Conservation (phyloP, 1,284 basidiomycete genomes). For the Ceratobasidium sp. region DNA sequence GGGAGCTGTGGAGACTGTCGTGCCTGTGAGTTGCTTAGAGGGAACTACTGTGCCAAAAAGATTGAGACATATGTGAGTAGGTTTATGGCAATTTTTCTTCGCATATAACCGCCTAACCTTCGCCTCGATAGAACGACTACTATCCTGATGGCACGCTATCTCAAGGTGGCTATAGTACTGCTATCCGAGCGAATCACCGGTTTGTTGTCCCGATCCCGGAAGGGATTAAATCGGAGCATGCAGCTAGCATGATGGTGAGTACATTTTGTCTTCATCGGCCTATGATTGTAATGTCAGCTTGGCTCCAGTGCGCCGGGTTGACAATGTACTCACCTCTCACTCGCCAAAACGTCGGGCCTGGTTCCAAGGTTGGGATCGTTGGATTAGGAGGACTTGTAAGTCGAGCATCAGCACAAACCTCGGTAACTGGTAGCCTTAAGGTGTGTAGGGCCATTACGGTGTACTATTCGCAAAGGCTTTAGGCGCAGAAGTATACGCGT, state of each 20-base stretch:
- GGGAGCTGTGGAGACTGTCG: slow-evolving; percentile 61
- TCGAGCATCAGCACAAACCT: slow-evolving; percentile 23
- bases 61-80: no score
- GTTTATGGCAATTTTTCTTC: slow-evolving; percentile 36
- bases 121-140: slow-evolving; percentile 54
- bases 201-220: slow-evolving; percentile 76
- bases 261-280: neutral
- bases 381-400: slow-evolving; percentile 67
- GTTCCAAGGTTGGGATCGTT: slow-evolving; percentile 70
- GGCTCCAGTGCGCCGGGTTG: slow-evolving; percentile 62
- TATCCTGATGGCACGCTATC: slow-evolving; percentile 63
- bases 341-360: slow-evolving; percentile 65
- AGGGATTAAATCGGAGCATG: slow-evolving; percentile 57
- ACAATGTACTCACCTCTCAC: slow-evolving; percentile 71
- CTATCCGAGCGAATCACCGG: slow-evolving; percentile 68
- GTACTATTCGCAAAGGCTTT: slow-evolving; percentile 65
- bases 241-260: slow-evolving; percentile 55
- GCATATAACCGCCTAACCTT: slow-evolving; percentile 50
- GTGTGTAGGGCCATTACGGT: slow-evolving; percentile 58
- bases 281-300: neutral
- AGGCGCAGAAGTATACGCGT: slow-evolving; percentile 68
- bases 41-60: no score
- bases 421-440: neutral
- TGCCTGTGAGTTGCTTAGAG: slow-evolving; percentile 61
- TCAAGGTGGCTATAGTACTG: slow-evolving; percentile 69